These are phyloP conservation scores for Fusarium nygamai DNA, from an alignment of 2,329 filamentous ascomycete species.

Conservation along the genomic window DNA sequence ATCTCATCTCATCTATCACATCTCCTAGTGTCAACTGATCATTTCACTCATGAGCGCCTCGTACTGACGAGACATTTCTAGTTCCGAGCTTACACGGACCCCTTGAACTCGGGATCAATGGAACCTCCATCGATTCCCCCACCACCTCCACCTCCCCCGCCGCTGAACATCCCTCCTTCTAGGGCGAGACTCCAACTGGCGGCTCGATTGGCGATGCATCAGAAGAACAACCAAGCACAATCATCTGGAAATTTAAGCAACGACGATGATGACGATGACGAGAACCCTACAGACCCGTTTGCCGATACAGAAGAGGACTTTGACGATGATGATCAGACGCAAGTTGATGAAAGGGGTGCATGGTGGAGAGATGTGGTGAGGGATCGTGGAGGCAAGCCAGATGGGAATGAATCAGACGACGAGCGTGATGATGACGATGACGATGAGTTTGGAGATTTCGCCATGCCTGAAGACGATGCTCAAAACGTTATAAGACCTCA, in stretches of 20 bases:
- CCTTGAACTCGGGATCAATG: slow-evolving; percentile 60
- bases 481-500: slow-evolving; percentile 64
- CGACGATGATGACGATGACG: slow-evolving; percentile 52
- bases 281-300: slow-evolving; percentile 54
- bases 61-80: slow-evolving; percentile 46
- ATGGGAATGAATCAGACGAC: slow-evolving; percentile 59
- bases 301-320: slow-evolving; percentile 66
- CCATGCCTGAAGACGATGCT: slow-evolving; percentile 66
- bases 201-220: slow-evolving; percentile 81
- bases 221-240: slow-evolving; percentile 66
- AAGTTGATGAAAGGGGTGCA: slow-evolving; percentile 50
- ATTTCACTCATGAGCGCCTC: slow-evolving; percentile 25
- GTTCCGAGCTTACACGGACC: slow-evolving; percentile 70
- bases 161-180: slow-evolving; percentile 86
- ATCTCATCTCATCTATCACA: slow-evolving; percentile 35
- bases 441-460: slow-evolving; percentile 76
- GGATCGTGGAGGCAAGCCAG: slow-evolving; percentile 53
- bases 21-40: slow-evolving; percentile 40
- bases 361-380: slow-evolving; percentile 60
- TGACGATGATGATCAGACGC: slow-evolving; percentile 56
- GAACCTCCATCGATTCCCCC: slow-evolving; percentile 68
- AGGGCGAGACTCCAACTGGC: slow-evolving; percentile 90
- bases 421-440: slow-evolving; percentile 66
- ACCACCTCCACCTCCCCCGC: slow-evolving; percentile 75
- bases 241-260: slow-evolving; percentile 56